Base-by-base conservation (phyloP, 164 flowering plant species). In the Piper betle region DNA sequence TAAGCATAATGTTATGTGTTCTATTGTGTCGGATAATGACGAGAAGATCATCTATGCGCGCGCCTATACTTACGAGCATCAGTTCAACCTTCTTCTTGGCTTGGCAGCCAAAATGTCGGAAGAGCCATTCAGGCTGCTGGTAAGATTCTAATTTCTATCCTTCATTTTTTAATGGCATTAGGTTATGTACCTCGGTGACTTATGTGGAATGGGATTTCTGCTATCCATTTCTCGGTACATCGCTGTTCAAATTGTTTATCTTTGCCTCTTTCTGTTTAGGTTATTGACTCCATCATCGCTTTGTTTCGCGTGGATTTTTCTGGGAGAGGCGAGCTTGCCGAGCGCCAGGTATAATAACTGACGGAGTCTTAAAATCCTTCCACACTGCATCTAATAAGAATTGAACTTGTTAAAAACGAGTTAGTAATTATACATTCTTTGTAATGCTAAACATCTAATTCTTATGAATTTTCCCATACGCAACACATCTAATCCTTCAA, bases 41-140 rank as follows among this genome's bases (percentile, higher is more conserved):
- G 62, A 41, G 57, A 56, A 93, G 97, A 93, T 93, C 74, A 82
- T 93, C 53, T 90, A 90, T 66, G 99, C 97, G 37, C 95, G 97
- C 55, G 99, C 99, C 48, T 94, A 94, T 74, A 94, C 99, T 2
- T 90, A 91, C 62, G 99, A 94, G 82, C 99, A 91, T 72, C 99
- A 94, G 69, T 82, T 76, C 85, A 85, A 85, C 77, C 79, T 94
- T 64, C 92, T 94, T 39, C 96, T 94, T 60, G 96, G 95, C 62
- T 75, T 94, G 63, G 99, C 93, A 53, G 99, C 91, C 57, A 91
- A 91, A 77, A 94, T 94, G 97, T 79, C 96, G 17, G 97, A 86
- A 76, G 97, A 88, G 70, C 99, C 99, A 59, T 94, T 88, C 72
- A 81, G 88, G 69, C 84, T 94, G 55, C 78, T 90, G 87, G 99